Evolutionary conservation across 2,329 filamentous ascomycete species (phyloP).

Genomic region (Pseudocercospora fijiensis): DNA sequence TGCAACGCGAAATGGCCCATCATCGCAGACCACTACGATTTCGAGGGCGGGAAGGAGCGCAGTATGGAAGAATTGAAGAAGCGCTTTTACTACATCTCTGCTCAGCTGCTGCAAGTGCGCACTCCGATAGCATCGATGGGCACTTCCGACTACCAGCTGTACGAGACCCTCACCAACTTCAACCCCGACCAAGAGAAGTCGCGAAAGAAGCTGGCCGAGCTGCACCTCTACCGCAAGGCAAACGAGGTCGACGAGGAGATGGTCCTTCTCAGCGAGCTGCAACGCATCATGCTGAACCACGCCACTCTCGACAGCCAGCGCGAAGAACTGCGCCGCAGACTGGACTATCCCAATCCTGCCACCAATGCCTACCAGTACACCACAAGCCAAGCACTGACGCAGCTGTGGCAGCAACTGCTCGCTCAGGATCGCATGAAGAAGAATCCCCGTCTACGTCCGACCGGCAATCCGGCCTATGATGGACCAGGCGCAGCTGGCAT

Average conservation of each 20-base stretch:
- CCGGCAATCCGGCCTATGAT: constrained; percentile 30
- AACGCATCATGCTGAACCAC: constrained; percentile 83
- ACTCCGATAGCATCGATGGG: constrained; percentile 86
- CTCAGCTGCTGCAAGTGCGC: constrained; percentile 75
- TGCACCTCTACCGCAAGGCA: constrained; percentile 72
- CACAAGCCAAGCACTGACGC: constrained; percentile 74
- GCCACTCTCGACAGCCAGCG: constrained; percentile 85
- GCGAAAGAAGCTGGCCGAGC: constrained; percentile 81
- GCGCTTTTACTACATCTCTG: constrained; percentile 83
- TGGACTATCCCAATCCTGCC: constrained; percentile 72
- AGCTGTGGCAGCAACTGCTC: constrained; percentile 78
- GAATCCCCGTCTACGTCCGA: constrained; percentile 54
- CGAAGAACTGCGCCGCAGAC: constrained; percentile 70
- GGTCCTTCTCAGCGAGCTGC: constrained; percentile 81
- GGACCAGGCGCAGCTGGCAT: constrained; percentile 14
- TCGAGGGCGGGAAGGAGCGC: constrained; percentile 44
- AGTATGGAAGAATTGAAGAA: constrained; percentile 88
- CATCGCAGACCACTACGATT: constrained; percentile 80
- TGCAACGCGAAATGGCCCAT: constrained; percentile 89
- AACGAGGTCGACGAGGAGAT: constrained; percentile 94
- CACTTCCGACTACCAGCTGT: constrained; percentile 73
- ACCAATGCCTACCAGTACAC: constrained; percentile 65
- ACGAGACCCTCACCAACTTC: constrained; percentile 84
- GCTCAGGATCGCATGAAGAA: constrained; percentile 86
- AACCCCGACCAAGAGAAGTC: constrained; percentile 74